Base-by-base conservation (phyloP, 208 protist genomes). In the Giardia duodenalis region DNA sequence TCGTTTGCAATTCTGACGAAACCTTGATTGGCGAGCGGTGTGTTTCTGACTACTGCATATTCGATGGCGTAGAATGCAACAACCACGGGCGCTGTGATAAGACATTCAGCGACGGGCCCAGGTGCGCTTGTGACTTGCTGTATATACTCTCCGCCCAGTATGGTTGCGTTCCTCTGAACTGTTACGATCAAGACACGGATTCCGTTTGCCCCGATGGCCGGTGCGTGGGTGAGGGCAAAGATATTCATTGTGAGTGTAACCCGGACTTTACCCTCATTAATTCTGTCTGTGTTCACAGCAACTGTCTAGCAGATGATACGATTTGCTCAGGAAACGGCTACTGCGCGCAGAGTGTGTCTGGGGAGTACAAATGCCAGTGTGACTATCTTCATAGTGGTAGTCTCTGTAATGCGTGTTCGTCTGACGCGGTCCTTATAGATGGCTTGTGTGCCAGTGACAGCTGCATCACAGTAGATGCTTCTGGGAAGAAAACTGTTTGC, bases 1-100 rank as follows among this genome's bases (percentile, higher is more conserved):
- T 76, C 10, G 10, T 10, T 30, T 30, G 19, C 57, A 30, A 76
- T 30, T 10, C 19, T 10, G 30, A 10, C 30, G 57, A 10, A 10
- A 39, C 57, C 57, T 39, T 76, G 19, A 30, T 39, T 76, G 57
- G 57, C 57, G 30, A 76, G 30, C 30, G 57, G 19, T 39, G 10
- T 30, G 10, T 30, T 30, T 76, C 30, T 30, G 57, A 10, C 57
- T 76, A 30, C 57, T 76, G 10, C 19, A 30, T 39, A 30, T 10
- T 76, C 19, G 57, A 76, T 76, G 57, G 57, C 57, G 57, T 76
- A 76, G 57, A 76, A 76, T 76, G 57, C 57, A 76, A 76, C 30
- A 30, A 30, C 19, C 57, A 76, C 30, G 57, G 57, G 19, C 57
- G 57, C 10, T 76, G 57, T 30, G 19, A 30, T 30, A 76, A 39